Base-by-base conservation (phyloP, 1,284 basidiomycete genomes). In the Ganoderma multipileum region DNA sequence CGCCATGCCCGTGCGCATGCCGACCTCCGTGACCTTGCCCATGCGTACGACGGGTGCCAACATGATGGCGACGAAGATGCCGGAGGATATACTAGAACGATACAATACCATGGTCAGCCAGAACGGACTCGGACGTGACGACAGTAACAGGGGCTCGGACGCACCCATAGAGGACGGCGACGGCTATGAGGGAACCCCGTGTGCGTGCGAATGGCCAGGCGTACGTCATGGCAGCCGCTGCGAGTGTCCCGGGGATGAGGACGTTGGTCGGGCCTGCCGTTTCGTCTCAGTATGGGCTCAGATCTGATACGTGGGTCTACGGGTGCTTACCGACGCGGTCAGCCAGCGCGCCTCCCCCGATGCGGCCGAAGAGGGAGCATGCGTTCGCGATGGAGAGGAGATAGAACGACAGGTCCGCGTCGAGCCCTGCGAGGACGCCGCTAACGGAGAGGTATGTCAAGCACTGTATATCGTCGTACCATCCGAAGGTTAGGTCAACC, bases 191-290 rank as follows among this genome's bases (percentile, higher is more conserved):
- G 6, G 82, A 78, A 0, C 74, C 78, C 52, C 81, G 72, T 9
- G 78, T 81, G 38, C 73, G 74, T 0, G 85, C 83, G 71, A 84
- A 86, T 9, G 89, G 88, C 89, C 89, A 90, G 1, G 82, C 81
- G 68, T 82, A 86, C 2, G 87, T 89, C 12, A 88, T 69, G 28
- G 87, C 75, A 0, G 80, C 87, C 1, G 87, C 82, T 12, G 83
- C 47, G 7, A 81, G 70, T 0, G 84, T 86, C 42, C 84, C 82
- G 0, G 87, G 88, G 26, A 84, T 83, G 78, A 89, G 85, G 36
- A 87, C 78, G 70, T 87, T 90, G 62, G 87, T 77, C 0, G 85
- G 75, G 6, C 88, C 87, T 86, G n/a, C n/a, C n/a, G n/a, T n/a
- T n/a, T n/a, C n/a, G n/a, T n/a, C n/a, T n/a, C n/a, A n/a, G n/a